Evolutionary conservation across 495 filamentous ascomycete species (phyloP), one percentile per base, ranked within the genome.

Genomic region (Aspergillus bertholletiae): DNA sequence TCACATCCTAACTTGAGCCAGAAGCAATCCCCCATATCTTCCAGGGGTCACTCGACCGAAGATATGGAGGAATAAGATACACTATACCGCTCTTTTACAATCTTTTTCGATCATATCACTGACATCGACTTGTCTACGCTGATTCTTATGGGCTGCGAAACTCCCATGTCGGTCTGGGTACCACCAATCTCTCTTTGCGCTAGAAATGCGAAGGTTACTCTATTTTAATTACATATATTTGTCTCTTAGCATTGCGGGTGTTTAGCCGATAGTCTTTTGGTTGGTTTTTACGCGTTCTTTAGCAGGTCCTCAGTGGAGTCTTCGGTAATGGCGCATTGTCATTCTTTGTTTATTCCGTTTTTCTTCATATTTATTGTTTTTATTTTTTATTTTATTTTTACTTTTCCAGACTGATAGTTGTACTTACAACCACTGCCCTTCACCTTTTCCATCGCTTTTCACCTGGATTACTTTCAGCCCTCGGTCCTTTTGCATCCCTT

Each of bases 1-100:
- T 78, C 75, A 13, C 72, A 68, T 11, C 72, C 73, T 3, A 65
- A 65, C 2, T 39, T 74, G 2, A 61, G 70, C 2, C 60, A 67
- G 27, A 68, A 58, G n/a, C 57, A 57, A 5, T 40, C 59, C 23
- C 55, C 65, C 2, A 54, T 60, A 24, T 59, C 63, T 26, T 68
- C 64, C 2, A 57, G 67, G 23, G 67, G 66, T 53, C 66, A 60
- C 28, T 74, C 73, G 24, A 59, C 62, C 40, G 69, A 71, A 57
- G 63, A 58, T 6, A 64, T 59, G 49, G 63, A 12, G 60, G 65
- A 62, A 45, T 71, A 59, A 49, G 28, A 27, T 48, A 50, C 11
- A 26, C 40, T 22, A 30, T 51, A 5, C 26, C 49, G 9, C 37
- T 41, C 48, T 44, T 7, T 54, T 57, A 20, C 17, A 7, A 11